Evolutionary conservation across 805 yeast species (phyloP).

Genomic region (Scheffersomyces ergatensis): DNA sequence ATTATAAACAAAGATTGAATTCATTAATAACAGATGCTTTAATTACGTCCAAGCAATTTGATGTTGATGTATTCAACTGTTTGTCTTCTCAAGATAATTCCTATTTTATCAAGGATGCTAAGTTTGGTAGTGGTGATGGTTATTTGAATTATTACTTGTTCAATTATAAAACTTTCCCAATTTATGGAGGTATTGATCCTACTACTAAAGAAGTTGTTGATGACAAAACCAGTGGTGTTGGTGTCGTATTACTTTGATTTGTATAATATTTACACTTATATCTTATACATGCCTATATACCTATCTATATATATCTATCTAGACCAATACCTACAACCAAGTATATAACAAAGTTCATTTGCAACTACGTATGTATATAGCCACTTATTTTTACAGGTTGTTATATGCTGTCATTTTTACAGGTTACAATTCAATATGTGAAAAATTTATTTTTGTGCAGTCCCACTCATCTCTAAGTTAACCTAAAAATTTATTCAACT

Average conservation of each 20-base stretch:
- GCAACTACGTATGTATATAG: too few relatives aligned
- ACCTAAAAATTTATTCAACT: neutral
- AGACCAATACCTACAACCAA: neutral
- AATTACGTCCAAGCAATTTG: constrained; percentile 62
- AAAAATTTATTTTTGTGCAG: constrained; percentile 5
- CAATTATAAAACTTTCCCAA: constrained; percentile 81
- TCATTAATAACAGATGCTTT: constrained; percentile 71
- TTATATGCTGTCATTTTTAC: neutral
- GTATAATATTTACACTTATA: neutral
- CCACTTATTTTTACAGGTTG: too few relatives aligned
- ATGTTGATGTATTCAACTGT: constrained; percentile 92
- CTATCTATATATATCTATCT: neutral
- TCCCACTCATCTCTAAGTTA: constrained; percentile 6
- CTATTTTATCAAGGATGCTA: constrained; percentile 73
- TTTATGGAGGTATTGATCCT: constrained; percentile 73
- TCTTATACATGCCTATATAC: neutral
- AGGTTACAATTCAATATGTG: neutral
- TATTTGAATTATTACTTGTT: constrained; percentile 85
- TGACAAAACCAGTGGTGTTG: constrained; percentile 73
- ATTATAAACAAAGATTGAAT: constrained; percentile 57
- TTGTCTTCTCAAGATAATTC: constrained; percentile 88
- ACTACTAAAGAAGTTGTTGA: constrained; percentile 50
- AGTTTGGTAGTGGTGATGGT: constrained; percentile 95
- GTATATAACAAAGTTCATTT: too few relatives aligned
- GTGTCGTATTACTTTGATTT: constrained; percentile 74